Percentiles rank a stretch among this genome's conserved stretches.
Evolutionary conservation across 1,284 basidiomycete species (phyloP).

Genomic region (Trichosporon coremiiforme): DNA sequence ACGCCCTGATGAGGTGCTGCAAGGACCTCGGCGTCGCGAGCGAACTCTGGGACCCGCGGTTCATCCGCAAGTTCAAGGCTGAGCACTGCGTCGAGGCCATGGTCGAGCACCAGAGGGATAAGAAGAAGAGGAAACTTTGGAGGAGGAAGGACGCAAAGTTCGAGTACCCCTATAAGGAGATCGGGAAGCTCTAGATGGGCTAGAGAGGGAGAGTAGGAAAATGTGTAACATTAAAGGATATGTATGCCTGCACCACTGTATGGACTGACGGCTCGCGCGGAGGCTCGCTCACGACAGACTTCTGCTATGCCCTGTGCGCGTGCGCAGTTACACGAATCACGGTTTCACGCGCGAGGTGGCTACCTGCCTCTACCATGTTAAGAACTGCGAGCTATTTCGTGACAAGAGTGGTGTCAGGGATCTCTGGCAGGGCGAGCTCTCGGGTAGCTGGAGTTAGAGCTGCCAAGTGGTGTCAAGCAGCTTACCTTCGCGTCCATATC

Average conservation of each 20-base stretch:
- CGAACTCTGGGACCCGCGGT: conserved; percentile 96
- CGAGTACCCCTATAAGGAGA: conserved; percentile 80
- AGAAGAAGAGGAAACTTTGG: conserved; percentile 92
- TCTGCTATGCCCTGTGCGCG: too few species aligned
- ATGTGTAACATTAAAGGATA: background rate
- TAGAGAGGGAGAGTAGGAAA: background rate
- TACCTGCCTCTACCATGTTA: too few species aligned
- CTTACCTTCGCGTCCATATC: too few species aligned
- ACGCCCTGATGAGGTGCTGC: conserved; percentile 96
- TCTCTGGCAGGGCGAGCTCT: too few species aligned
- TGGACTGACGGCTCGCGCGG: too few species aligned
- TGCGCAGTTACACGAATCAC: too few species aligned
- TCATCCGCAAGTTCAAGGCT: conserved; percentile 89
- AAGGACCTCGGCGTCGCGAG: conserved; percentile 96
- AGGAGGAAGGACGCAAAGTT: conserved; percentile 84
- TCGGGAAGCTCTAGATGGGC: conserved; percentile 9
- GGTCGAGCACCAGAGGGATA: conserved; percentile 75
- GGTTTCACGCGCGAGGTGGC: too few species aligned
- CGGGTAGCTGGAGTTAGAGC: too few species aligned
- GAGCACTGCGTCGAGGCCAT: conserved; percentile 84
- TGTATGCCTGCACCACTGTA: too few species aligned
- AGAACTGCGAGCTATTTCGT: too few species aligned
- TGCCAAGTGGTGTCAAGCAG: too few species aligned
- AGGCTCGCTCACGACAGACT: background rate
- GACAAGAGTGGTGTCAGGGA: too few species aligned